These are phyloP conservation scores for Termitomyces sp. DNA, from an alignment of 768 basidiomycete genomes.

Conservation along the genomic window DNA sequence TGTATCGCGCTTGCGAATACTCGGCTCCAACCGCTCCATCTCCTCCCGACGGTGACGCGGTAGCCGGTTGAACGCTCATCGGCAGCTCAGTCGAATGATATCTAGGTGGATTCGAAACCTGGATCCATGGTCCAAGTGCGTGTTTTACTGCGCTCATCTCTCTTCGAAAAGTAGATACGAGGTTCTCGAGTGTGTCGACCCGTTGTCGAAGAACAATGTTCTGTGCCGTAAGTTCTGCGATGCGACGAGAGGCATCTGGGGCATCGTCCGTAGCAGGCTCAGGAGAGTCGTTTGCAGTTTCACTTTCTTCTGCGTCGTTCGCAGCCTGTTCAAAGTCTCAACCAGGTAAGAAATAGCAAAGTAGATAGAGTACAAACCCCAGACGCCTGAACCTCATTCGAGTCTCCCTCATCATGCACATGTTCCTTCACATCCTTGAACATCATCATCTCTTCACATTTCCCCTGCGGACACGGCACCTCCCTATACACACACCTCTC, in stretches of 20 bases:
- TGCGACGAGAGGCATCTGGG: slow-evolving; percentile 30
- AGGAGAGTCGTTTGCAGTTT: not conserved
- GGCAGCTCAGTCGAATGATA: slow-evolving; percentile 20
- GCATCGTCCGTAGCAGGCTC: slow-evolving; percentile 21
- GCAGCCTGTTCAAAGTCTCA: not conserved
- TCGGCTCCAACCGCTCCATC: slow-evolving; percentile 3
- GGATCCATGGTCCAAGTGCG: slow-evolving; percentile 52
- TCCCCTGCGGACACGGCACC: slow-evolving; percentile 41
- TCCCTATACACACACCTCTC: slow-evolving; percentile 55
- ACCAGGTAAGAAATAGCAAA: not conserved
- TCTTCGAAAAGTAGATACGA: slow-evolving; percentile 40
- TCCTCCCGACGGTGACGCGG: slow-evolving; percentile 20
- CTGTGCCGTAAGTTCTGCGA: slow-evolving; percentile 48
- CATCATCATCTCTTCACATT: slow-evolving; percentile 30
- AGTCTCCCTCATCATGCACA: slow-evolving; percentile 4
- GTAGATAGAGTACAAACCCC: not conserved
- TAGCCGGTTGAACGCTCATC: slow-evolving; percentile 15
- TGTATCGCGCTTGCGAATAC: not conserved
- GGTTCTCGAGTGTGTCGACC: slow-evolving; percentile 53
- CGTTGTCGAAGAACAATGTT: slow-evolving; percentile 58
- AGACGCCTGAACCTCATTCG: not conserved
- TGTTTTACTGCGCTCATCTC: slow-evolving; percentile 52
- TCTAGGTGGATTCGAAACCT: not conserved
- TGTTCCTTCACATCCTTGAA: slow-evolving; percentile 5
- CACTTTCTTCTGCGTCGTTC: not conserved